Base-by-base conservation (phyloP, 2,329 filamentous ascomycete genomes). In the Akanthomyces uredinophilus region DNA sequence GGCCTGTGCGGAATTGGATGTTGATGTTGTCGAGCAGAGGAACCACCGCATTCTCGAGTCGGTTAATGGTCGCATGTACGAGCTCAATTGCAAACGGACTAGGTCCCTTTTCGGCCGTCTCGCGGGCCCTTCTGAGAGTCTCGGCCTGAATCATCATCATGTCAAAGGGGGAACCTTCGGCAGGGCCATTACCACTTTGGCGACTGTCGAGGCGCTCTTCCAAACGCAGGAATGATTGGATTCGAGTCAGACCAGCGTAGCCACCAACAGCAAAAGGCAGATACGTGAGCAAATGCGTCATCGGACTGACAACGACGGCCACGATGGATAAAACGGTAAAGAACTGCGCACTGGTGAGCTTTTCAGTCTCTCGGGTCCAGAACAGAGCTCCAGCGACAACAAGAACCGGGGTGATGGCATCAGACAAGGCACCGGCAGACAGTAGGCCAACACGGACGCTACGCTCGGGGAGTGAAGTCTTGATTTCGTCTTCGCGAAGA, bases 1-100 rank as follows among this genome's bases (percentile, higher is more conserved):
- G 70, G 18, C 70, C 69, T 10, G 65, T 64, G 10, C 53, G 60
- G 22, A 62, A 57, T 32, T 62, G 49, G 18, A 63, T n/a, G 11
- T n/a, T 63, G 18, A 60, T 49, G 16, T 60, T 44, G 35, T 63
- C 56, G 4, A 63, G 11, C 2, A 63, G 37, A 18, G 46, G 47
- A 5, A 43, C 20, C 11, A 32, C 29, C 5, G 39, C 29, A n/a
- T 63, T 50, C n/a, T 59, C 44, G 18, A 60, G 49, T 35, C 51
- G 41, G 49, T 51, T 59, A 10, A 63, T 37, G 3, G 61, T 60
- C 16, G 29, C 60, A 6, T 58, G 46, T 6, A 62, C 60, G 29
- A 62, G 39, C 39, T 62, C 60, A 10, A 62, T 29, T 4, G 46
- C 60, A 32, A 57, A 62, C 11, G 59, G 59, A 41, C 59, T 61